Conservation (phyloP, 1,284 basidiomycete species). For the Mycena sp. region DNA sequence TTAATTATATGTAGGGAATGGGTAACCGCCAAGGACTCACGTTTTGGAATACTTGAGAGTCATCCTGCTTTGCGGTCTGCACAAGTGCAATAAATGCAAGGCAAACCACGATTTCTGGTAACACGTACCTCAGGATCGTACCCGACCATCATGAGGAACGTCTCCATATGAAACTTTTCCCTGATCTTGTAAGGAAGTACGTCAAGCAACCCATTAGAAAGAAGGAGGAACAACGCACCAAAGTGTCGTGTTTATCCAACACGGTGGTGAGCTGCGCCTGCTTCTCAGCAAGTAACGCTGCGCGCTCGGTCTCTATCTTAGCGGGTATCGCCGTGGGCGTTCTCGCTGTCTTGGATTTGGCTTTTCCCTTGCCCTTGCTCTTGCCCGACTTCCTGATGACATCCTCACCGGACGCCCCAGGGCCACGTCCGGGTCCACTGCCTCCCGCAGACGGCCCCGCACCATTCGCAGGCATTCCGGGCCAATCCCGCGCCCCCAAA, state of each 20-base stretch:
- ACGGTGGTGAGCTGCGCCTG: slow-evolving; percentile 68
- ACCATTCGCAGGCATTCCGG: slow-evolving; percentile 14
- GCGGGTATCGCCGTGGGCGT: slow-evolving; percentile 29
- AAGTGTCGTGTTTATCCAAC: slow-evolving; percentile 75
- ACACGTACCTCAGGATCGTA: slow-evolving; percentile 77
- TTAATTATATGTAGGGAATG: slow-evolving; percentile 14
- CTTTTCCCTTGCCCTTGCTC: slow-evolving; percentile 20
- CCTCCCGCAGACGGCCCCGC: neutral
- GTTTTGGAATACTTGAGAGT: slow-evolving; percentile 76
- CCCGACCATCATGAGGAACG: slow-evolving; percentile 76
- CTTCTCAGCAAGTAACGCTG: slow-evolving; percentile 61
- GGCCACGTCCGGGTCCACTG: neutral
- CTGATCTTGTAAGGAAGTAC: slow-evolving; percentile 61
- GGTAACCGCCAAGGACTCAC: slow-evolving; percentile 51
- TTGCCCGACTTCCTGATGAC: neutral
- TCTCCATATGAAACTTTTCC: slow-evolving; percentile 87
- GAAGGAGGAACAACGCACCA: slow-evolving; percentile 59
- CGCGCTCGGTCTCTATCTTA: slow-evolving; percentile 48
- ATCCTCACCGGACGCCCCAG: neutral
- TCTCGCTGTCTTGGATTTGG: slow-evolving; percentile 4
- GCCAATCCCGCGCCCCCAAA: neutral
- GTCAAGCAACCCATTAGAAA: slow-evolving; percentile 13
- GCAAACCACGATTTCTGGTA: slow-evolving; percentile 10
- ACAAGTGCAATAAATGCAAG: slow-evolving; percentile 7
- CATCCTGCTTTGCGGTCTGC: slow-evolving; percentile 79